A percentile compares a stretch with the other conserved stretches of the same genome.
phyloP scores from a whole-genome alignment of 345 rosid genomes.

The Dipteronia dyeriana region DNA sequence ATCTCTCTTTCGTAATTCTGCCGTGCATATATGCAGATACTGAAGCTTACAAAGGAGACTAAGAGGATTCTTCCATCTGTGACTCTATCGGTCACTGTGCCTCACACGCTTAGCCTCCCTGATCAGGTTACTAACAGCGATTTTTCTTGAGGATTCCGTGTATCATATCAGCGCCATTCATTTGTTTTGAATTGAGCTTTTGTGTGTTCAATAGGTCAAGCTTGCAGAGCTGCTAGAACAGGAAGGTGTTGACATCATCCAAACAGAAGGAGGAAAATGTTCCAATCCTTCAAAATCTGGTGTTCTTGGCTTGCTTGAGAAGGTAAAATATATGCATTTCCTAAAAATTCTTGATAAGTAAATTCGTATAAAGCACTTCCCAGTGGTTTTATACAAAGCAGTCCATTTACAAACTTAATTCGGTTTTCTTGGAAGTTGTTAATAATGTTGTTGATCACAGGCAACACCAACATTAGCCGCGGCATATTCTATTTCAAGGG shows the following conservation, averaged over 20 bases:
- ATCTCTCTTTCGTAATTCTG: too few species aligned
- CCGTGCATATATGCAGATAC: constrained; percentile 39
- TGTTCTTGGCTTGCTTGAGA: constrained; percentile 64
- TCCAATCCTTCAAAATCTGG: constrained; percentile 59
- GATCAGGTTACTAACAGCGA: constrained; percentile 46
- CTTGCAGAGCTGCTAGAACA: constrained; percentile 61
- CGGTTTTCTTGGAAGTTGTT: not conserved
- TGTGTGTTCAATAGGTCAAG: constrained; percentile 42
- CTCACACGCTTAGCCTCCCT: constrained; percentile 59
- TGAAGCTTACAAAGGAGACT: constrained; percentile 53
- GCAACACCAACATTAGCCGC: constrained; percentile 66
- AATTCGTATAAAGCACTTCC: not conserved
- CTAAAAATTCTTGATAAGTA: not conserved
- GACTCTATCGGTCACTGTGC: constrained; percentile 60
- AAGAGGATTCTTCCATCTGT: constrained; percentile 56
- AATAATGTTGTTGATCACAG: constrained; percentile 18
- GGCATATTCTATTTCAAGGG: constrained; percentile 60
- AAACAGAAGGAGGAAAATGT: constrained; percentile 70
- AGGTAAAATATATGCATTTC: constrained; percentile 36
- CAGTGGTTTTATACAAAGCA: not conserved
- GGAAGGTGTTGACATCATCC: constrained; percentile 66
- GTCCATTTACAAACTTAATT: not conserved
- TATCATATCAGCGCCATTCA: not conserved
- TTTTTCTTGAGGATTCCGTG: not conserved
- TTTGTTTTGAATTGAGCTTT: not conserved